Base-by-base conservation (phyloP, 2,329 filamentous ascomycete genomes). In the Helotiales sp. region DNA sequence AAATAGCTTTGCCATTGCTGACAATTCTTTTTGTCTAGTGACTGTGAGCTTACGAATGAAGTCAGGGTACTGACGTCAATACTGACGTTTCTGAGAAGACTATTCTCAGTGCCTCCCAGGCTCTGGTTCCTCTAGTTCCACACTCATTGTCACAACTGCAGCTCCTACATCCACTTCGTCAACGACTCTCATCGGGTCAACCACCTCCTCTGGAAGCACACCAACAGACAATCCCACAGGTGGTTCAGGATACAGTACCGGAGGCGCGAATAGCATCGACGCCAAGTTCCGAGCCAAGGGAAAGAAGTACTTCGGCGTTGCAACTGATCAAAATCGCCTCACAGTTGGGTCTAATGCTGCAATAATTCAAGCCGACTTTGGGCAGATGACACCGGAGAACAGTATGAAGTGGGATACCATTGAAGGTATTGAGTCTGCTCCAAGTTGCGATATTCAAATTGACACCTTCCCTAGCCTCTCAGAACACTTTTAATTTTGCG, bases 401-500 rank as follows among this genome's bases (percentile, higher is more conserved):
- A 83, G 78, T 69, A 86, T 87, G 81, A 88, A 89, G 73, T 89
- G 85, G 85, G 82, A 87, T 64, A 73, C 79, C 31, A 77, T 76
- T 7, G 76, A 87, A 70, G 31, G 31, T 34, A 13, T 34, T 10
- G 4, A 34, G n/a, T 34, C 31, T 34, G 10, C 4, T 13, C 31
- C 31, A n/a, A 67, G 68, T 47, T 31, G 31, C 44, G 42, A 22
- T 13, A 31, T 30, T 46, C 52, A 34, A 34, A 3, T 12, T 34
- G 31, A 34, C n/a, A 4, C n/a, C 5, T 13, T 13, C n/a, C 31
- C 31, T 34, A 34, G 61, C 66, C n/a, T 68, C 69, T 27, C 74
- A 76, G 59, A 79, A 78, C 58, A 67, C 65, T 2, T 89, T 84
- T 77, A 83, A 74, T 61, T 86, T 84, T 65, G 69, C 66, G 86